phyloP scores from a whole-genome alignment of 495 filamentous ascomycete genomes.

The Immersiella caudata region DNA sequence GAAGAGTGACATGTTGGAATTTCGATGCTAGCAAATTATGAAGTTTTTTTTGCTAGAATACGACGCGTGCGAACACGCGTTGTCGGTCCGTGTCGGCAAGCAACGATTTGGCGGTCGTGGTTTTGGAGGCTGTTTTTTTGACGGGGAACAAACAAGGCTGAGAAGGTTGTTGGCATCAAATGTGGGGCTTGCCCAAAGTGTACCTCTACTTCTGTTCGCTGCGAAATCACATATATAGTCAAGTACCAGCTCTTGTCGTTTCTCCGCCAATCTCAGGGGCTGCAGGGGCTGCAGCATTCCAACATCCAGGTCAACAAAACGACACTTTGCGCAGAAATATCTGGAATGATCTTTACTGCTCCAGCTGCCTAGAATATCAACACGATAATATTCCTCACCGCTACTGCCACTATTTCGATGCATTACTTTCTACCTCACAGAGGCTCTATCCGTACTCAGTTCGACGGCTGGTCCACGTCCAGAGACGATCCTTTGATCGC shows the following conservation, averaged over 20 bases:
- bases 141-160: conserved; percentile 5
- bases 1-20: conserved; percentile 26
- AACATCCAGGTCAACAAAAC: background rate
- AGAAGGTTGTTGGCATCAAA: conserved; percentile 2
- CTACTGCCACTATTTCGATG: background rate
- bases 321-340: no score
- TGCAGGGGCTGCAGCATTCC: no score
- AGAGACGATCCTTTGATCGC: conserved; percentile 52
- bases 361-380: background rate
- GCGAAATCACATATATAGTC: background rate
- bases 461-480: background rate
- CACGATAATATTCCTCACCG: background rate
- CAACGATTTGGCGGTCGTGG: conserved; percentile 14
- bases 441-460: background rate
- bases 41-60: background rate
- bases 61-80: conserved; percentile 18
- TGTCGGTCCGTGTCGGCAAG: conserved; percentile 6
- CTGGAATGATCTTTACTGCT: background rate
- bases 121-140: conserved; percentile 21
- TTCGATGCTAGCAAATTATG: conserved; percentile 1
- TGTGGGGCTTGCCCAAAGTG: background rate
- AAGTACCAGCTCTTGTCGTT: conserved; percentile 14
- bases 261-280: conserved; percentile 5
- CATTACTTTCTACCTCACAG: background rate
- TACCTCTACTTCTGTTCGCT: background rate